Percentiles rank a stretch among this genome's conserved stretches.
Conservation (phyloP, 371 early-diverging fungal genomes). For the Mucor velutinosus region DNA sequence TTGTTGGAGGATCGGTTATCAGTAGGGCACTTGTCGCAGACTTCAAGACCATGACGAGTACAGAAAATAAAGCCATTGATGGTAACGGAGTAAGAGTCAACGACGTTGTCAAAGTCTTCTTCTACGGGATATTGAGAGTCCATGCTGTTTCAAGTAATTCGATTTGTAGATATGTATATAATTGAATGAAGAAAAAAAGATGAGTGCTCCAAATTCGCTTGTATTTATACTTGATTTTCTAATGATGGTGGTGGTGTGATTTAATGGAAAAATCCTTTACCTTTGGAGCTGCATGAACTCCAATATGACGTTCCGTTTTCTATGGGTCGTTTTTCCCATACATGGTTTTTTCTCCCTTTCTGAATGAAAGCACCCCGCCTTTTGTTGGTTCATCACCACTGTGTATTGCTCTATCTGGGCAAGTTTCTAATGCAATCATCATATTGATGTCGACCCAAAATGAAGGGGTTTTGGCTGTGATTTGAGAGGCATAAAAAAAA, state of each 20-base stretch:
- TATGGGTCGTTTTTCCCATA: not conserved
- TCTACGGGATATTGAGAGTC: conserved; percentile 37
- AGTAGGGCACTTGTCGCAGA: conserved; percentile 49
- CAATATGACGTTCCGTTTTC: not conserved
- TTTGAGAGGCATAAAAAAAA: too few relatives aligned
- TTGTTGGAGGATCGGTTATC: conserved; percentile 48
- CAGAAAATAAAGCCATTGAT: conserved; percentile 43
- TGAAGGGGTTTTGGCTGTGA: not conserved
- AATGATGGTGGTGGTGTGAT: not conserved
- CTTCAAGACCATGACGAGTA: conserved; percentile 47
- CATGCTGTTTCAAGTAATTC: conserved; percentile 20
- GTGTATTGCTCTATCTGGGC: not conserved
- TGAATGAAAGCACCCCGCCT: not conserved
- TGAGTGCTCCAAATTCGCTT: not conserved
- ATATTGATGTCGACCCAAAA: not conserved
- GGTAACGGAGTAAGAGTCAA: conserved; percentile 40
- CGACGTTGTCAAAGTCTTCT: conserved; percentile 42
- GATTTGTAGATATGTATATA: not conserved
- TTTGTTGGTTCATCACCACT: not conserved
- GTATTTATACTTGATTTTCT: not conserved
- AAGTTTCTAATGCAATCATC: not conserved
- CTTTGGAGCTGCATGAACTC: not conserved
- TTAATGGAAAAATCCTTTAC: conserved; percentile 2
- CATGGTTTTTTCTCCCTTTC: not conserved
- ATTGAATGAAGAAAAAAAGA: not conserved